A percentile compares a stretch with the other conserved stretches of the same genome.
Evolutionary conservation across 441 rosid genomes (phyloP).

Genomic region (Hura crepitans): DNA sequence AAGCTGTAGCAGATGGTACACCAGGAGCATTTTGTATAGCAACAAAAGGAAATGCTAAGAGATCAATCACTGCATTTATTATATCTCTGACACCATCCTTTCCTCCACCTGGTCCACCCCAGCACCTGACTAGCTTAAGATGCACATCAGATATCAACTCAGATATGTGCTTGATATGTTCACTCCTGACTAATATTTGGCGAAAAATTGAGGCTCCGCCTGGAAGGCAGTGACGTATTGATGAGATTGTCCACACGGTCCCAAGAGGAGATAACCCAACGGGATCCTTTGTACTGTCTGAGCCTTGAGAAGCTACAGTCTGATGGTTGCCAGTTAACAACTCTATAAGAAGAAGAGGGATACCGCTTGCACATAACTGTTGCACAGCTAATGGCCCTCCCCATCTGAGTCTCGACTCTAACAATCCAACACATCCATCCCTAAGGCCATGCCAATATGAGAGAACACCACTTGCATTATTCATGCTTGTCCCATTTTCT

Average conservation of each 20-base stretch:
- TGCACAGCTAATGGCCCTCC: slow-evolving; percentile 86
- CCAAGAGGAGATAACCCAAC: slow-evolving; percentile 82
- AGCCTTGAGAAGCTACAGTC: slow-evolving; percentile 39
- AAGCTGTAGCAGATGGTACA: slow-evolving; percentile 73
- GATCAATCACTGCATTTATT: slow-evolving; percentile 69
- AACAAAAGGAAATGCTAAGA: slow-evolving; percentile 90
- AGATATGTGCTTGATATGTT: slow-evolving; percentile 53
- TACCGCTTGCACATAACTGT: slow-evolving; percentile 81
- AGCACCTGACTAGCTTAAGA: slow-evolving; percentile 74
- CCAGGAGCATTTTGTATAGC: slow-evolving; percentile 80
- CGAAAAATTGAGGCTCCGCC: slow-evolving; percentile 75
- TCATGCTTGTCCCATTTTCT: slow-evolving; percentile 38
- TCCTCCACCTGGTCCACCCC: slow-evolving; percentile 96
- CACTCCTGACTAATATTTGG: slow-evolving; percentile 64
- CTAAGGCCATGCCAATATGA: slow-evolving; percentile 87
- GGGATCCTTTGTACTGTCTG: slow-evolving; percentile 35
- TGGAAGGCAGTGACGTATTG: slow-evolving; percentile 75
- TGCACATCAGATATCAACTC: slow-evolving; percentile 65
- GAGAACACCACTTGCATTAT: slow-evolving; percentile 33
- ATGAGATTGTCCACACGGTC: slow-evolving; percentile 76
- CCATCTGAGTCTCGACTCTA: slow-evolving; percentile 79
- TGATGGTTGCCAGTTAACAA: slow-evolving; percentile 48
- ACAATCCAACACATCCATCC: slow-evolving; percentile 92
- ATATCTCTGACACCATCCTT: slow-evolving; percentile 81
- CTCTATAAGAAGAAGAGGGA: slow-evolving; percentile 71